A percentile compares a stretch with the other conserved stretches of the same genome.
phyloP scores from a whole-genome alignment of 2,329 filamentous ascomycete species.

The Mycocentrospora acerina region DNA sequence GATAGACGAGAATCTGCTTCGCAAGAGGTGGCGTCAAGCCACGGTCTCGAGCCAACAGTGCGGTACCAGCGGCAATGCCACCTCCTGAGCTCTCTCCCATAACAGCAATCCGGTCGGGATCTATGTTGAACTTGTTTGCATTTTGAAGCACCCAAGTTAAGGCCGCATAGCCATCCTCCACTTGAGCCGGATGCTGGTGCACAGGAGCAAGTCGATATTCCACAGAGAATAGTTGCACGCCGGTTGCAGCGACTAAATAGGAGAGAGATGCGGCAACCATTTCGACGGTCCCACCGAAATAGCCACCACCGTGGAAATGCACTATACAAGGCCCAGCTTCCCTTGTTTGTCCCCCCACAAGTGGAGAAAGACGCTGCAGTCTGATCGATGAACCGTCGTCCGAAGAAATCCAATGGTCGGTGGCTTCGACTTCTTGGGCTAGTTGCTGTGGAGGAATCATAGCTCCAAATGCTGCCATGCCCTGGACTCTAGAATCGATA shows the following conservation, averaged over 20 bases:
- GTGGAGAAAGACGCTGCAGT: too few relatives aligned
- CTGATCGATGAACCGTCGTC: too few relatives aligned
- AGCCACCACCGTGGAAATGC: slow-evolving; percentile 45
- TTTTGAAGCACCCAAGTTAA: slow-evolving; percentile 44
- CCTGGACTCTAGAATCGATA: not conserved
- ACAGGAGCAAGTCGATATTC: slow-evolving; percentile 17
- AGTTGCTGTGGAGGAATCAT: not conserved
- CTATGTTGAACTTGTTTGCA: slow-evolving; percentile 43
- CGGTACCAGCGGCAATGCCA: slow-evolving; percentile 44
- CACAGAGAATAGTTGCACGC: slow-evolving; percentile 7
- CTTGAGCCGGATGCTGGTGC: slow-evolving; percentile 2
- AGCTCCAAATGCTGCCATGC: not conserved
- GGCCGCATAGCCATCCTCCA: slow-evolving; percentile 45
- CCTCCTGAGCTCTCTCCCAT: slow-evolving; percentile 50
- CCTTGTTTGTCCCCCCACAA: too few relatives aligned
- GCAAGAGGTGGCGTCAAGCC: slow-evolving; percentile 35
- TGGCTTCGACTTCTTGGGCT: not conserved
- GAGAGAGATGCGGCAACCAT: slow-evolving; percentile 17
- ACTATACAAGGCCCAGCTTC: too few relatives aligned
- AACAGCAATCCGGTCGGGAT: slow-evolving; percentile 44
- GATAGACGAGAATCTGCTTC: slow-evolving; percentile 50
- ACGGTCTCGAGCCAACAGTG: slow-evolving; percentile 43
- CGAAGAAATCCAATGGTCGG: too few relatives aligned
- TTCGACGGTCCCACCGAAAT: slow-evolving; percentile 25
- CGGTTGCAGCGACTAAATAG: slow-evolving; percentile 30